These are phyloP conservation scores for Jacaranda copaia DNA, from an alignment of 257 asterid genomes.

Conservation along the genomic window DNA sequence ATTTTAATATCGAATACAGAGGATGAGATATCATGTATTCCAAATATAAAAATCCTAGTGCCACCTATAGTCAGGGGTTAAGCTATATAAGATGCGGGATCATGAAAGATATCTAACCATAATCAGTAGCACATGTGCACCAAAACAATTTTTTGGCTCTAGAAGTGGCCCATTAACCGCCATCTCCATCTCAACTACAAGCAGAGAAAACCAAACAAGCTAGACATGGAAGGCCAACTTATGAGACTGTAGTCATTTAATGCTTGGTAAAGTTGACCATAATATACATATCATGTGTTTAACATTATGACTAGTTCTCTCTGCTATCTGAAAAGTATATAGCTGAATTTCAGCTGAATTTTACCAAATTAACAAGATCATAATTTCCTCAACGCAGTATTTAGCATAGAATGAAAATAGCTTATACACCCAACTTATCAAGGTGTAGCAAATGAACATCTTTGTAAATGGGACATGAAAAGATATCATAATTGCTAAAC, in stretches of 20 bases:
- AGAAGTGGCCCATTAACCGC: too few species aligned
- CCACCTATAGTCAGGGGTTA: too few species aligned
- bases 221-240: not conserved
- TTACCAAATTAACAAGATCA: not conserved
- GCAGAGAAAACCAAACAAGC: not conserved
- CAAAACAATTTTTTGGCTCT: conserved; percentile 1
- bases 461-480: conserved; percentile 32
- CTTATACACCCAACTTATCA: conserved; percentile 19
- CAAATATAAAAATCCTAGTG: too few species aligned
- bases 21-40: too few species aligned
- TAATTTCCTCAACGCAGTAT: conserved; percentile 7
- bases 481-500: conserved; percentile 42
- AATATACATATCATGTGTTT: not conserved
- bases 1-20: too few species aligned
- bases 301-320: not conserved
- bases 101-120: not conserved
- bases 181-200: too few species aligned
- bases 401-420: conserved; percentile 18
- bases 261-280: not conserved
- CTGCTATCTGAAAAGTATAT: not conserved
- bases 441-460: conserved; percentile 24
- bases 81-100: too few species aligned
- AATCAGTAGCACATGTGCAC: not conserved
- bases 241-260: not conserved
- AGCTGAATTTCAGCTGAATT: not conserved